Evolutionary conservation across 176 grass and related monocot genomes (phyloP).

Genomic region (Ananas comosus): DNA sequence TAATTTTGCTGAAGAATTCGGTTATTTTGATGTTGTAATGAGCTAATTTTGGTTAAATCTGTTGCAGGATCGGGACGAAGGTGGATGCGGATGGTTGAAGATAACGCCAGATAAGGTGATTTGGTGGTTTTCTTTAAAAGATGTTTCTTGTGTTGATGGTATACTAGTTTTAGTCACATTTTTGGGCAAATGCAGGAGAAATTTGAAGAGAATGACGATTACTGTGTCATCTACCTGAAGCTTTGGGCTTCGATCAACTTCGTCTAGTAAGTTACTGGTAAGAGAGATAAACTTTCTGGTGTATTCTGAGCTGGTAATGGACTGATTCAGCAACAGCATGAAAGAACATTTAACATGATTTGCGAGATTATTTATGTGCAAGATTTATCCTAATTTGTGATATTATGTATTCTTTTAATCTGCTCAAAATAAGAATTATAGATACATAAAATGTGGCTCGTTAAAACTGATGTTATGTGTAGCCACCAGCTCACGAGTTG

Average conservation of each 20-base stretch:
- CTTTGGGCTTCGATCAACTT: not conserved
- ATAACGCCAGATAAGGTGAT: not conserved
- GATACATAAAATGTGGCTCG: not conserved
- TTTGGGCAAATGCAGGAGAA: not conserved
- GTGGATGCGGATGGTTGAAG: not conserved
- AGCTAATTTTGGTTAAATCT: not conserved
- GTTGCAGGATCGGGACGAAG: not conserved
- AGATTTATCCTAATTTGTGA: not conserved
- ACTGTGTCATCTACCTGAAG: not conserved
- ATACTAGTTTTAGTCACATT: not conserved
- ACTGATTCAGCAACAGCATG: no score
- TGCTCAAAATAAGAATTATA: not conserved
- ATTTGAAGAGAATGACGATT: not conserved
- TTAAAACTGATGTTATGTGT: not conserved
- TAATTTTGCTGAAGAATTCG: not conserved
- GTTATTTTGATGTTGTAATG: not conserved
- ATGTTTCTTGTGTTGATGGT: not conserved
- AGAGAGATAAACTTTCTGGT: not conserved
- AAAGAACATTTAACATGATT: not conserved
- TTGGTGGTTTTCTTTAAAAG: not conserved
- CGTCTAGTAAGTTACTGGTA: not conserved
- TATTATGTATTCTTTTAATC: not conserved
- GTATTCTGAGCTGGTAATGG: no score
- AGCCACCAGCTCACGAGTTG: not conserved
- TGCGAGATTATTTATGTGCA: not conserved